Evolutionary conservation across 306 rosid species (phyloP).

Genomic region (Corylus heterophylla): DNA sequence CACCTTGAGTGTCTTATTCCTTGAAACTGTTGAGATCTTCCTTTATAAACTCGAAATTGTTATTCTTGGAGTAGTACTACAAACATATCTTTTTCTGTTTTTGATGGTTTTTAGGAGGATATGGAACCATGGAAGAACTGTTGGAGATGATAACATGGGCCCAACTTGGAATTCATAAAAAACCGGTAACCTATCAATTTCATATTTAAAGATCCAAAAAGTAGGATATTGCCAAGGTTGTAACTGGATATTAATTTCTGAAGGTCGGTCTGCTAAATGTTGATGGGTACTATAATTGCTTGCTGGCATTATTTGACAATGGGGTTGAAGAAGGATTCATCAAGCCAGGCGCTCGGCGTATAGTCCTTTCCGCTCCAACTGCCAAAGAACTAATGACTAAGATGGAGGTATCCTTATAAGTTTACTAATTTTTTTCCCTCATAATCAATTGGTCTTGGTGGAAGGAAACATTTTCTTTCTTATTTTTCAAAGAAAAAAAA

Average conservation of each 20-base stretch:
- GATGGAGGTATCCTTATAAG: slow-evolving; percentile 67
- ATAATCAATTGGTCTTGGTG: not conserved
- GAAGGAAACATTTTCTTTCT: not conserved
- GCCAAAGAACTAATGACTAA: slow-evolving; percentile 78
- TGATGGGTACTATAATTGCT: slow-evolving; percentile 84
- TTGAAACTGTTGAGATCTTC: slow-evolving; percentile 10
- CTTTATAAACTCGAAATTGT: slow-evolving; percentile 13
- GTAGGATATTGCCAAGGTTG: slow-evolving; percentile 4
- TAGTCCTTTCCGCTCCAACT: slow-evolving; percentile 80
- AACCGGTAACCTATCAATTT: slow-evolving; percentile 54
- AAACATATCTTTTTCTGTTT: not conserved
- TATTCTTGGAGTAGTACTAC: slow-evolving; percentile 11
- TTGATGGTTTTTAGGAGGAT: slow-evolving; percentile 63
- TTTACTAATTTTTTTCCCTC: slow-evolving; percentile 6
- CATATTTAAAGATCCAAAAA: slow-evolving; percentile 6
- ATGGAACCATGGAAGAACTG: slow-evolving; percentile 97
- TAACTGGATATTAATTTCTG: slow-evolving; percentile 27
- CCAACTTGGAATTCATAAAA: slow-evolving; percentile 91
- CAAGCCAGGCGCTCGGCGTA: slow-evolving; percentile 74
- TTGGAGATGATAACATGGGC: slow-evolving; percentile 97
- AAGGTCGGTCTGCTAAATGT: slow-evolving; percentile 95
- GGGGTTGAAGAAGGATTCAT: slow-evolving; percentile 95
- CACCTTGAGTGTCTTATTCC: slow-evolving; percentile 14
- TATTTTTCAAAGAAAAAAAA: not conserved
- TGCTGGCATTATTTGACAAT: slow-evolving; percentile 90